Conservation (phyloP, 2,329 filamentous ascomycete genomes). For the Fusarium sp. region DNA sequence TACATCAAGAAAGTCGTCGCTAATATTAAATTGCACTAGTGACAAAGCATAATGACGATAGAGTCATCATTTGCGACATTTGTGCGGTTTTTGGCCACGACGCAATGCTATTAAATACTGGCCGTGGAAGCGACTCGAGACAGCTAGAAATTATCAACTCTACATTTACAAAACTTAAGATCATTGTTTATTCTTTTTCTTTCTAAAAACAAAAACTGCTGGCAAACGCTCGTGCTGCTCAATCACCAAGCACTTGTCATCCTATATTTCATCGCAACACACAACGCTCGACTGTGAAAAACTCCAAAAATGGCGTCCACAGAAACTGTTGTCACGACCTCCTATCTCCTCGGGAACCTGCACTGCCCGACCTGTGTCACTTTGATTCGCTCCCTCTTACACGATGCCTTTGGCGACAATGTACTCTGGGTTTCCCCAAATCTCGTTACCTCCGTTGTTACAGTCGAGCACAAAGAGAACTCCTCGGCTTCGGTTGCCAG, state of each 20-base stretch:
- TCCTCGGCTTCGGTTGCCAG: constrained; percentile 54
- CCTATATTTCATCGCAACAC: background rate
- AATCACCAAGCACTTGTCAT: background rate
- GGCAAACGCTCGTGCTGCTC: background rate
- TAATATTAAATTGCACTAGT: constrained; percentile 21
- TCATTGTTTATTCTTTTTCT: background rate
- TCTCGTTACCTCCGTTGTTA: constrained; percentile 76
- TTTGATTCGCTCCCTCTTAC: constrained; percentile 69
- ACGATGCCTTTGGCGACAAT: constrained; percentile 55
- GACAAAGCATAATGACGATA: constrained; percentile 27
- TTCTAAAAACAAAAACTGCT: background rate
- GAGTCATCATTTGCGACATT: constrained; percentile 45
- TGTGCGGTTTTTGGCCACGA: constrained; percentile 48
- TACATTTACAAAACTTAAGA: background rate
- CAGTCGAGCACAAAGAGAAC: constrained; percentile 62
- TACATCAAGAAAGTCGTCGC: background rate
- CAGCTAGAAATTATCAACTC: constrained; percentile 9
- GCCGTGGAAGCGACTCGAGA: constrained; percentile 8
- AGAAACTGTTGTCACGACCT: constrained; percentile 58
- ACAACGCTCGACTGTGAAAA: background rate
- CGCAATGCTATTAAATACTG: constrained; percentile 25
- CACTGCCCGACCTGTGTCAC: constrained; percentile 81
- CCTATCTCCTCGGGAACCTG: constrained; percentile 76
- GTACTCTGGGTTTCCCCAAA: constrained; percentile 73
- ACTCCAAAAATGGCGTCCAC: constrained; percentile 42